phyloP scores from a whole-genome alignment of 202 grass and related monocot species.

The Carex sylvatica region DNA sequence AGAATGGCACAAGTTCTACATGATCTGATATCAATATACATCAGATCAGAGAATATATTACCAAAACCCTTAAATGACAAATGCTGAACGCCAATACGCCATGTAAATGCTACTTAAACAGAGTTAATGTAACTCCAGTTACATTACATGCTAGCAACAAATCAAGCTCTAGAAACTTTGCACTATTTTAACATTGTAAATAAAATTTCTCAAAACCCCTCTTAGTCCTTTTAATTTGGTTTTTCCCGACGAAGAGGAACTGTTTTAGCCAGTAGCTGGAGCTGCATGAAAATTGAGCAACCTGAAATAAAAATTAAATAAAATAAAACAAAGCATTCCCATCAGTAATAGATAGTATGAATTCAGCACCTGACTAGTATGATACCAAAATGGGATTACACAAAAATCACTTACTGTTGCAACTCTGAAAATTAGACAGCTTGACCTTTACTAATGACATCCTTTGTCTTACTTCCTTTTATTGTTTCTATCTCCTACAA shows the following conservation, averaged over 20 bases:
- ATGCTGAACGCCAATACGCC: not conserved
- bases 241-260: not conserved
- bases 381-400: not conserved
- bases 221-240: not conserved
- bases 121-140: constrained; percentile 14
- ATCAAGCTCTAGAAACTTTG: not conserved
- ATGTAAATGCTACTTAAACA: constrained; percentile 11
- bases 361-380: not conserved
- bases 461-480: constrained; percentile 44
- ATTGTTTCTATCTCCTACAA: constrained; percentile 41
- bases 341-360: not conserved
- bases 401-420: not conserved
- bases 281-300: not conserved
- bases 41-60: not conserved
- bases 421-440: constrained; percentile 32
- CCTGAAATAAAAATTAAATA: not conserved
- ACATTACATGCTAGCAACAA: constrained; percentile 20
- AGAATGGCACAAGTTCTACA: not conserved
- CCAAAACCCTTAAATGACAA: not conserved
- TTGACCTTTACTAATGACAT: constrained; percentile 43
- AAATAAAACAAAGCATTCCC: not conserved
- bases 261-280: not conserved
- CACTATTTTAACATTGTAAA: not conserved
- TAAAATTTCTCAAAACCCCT: constrained; percentile 9
- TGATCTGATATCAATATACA: not conserved